Conservation (phyloP, 2,329 filamentous ascomycete species). For the Colletotrichum sansevieriae region DNA sequence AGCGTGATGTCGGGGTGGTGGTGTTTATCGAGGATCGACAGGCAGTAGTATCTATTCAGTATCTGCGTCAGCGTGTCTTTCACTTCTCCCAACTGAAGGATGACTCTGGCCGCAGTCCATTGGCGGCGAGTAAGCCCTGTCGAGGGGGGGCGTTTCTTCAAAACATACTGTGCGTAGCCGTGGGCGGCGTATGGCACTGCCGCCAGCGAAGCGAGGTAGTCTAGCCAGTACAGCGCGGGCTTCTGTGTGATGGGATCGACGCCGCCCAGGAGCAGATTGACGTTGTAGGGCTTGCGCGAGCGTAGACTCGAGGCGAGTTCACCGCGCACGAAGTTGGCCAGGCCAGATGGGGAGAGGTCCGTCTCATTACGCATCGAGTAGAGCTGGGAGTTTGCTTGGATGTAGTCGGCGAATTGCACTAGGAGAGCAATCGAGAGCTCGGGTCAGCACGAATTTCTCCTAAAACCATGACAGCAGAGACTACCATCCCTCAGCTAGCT, state of each 20-base stretch:
- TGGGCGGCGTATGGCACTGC: slow-evolving; percentile 95
- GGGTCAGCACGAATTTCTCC: slow-evolving; percentile 23
- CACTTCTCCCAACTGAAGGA: not conserved
- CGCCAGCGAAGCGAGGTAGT: slow-evolving; percentile 92
- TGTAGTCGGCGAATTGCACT: slow-evolving; percentile 99
- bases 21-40: slow-evolving; percentile 98
- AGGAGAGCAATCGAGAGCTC: slow-evolving; percentile 42
- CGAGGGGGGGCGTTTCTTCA: not conserved
- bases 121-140: slow-evolving; percentile 44
- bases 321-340: slow-evolving; percentile 92
- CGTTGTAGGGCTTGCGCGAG: slow-evolving; percentile 94
- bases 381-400: slow-evolving; percentile 97
- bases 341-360: slow-evolving; percentile 88
- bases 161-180: slow-evolving; percentile 91
- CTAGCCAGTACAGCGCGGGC: slow-evolving; percentile 95
- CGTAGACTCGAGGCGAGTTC: slow-evolving; percentile 92
- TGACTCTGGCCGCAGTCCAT: not conserved
- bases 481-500: not conserved
- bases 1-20: slow-evolving; percentile 94
- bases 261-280: slow-evolving; percentile 95
- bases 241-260: slow-evolving; percentile 92
- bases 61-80: slow-evolving; percentile 44
- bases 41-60: slow-evolving; percentile 87
- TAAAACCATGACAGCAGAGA: slow-evolving; percentile 2
- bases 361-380: slow-evolving; percentile 99